Percentiles rank a stretch among this genome's conserved stretches.
phyloP scores from a whole-genome alignment of 306 rosid genomes.

The Vigna trinervia region DNA sequence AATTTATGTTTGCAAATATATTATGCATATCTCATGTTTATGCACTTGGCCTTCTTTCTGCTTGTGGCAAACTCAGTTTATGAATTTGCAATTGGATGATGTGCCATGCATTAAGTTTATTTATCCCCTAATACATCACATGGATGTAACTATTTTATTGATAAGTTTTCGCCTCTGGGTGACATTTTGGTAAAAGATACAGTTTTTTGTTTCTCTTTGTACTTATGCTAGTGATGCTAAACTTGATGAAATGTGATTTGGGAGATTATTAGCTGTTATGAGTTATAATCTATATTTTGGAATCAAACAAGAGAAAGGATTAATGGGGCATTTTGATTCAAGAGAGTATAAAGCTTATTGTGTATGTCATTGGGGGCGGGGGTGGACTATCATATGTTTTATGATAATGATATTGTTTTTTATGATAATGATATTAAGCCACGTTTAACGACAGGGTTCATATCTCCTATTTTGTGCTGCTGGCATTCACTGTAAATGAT shows the following conservation, averaged over 20 bases:
- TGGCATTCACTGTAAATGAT: background rate
- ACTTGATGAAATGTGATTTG: constrained; percentile 1
- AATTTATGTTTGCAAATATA: constrained; percentile 11
- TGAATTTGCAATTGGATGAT: constrained; percentile 22
- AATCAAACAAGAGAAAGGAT: constrained; percentile 19
- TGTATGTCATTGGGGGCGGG: constrained; percentile 3
- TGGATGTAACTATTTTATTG: background rate
- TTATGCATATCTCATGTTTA: background rate
- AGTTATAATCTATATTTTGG: background rate
- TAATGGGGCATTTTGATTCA: background rate
- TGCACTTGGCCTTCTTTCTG: background rate
- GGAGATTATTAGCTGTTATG: constrained; percentile 4
- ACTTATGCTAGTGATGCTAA: background rate
- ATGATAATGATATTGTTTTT: constrained; percentile 4
- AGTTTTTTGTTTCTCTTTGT: background rate
- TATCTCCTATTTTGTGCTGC: background rate
- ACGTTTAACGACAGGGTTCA: background rate
- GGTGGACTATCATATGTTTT: background rate
- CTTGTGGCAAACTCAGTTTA: constrained; percentile 19
- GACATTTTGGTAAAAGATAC: constrained; percentile 14
- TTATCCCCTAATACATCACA: background rate
- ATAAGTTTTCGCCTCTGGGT: constrained; percentile 19
- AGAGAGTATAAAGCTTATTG: background rate
- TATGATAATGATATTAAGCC: constrained; percentile 11
- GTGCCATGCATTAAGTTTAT: background rate